Base-by-base conservation (phyloP, 2,329 filamentous ascomycete genomes). In the Sclerotinia subarctica region DNA sequence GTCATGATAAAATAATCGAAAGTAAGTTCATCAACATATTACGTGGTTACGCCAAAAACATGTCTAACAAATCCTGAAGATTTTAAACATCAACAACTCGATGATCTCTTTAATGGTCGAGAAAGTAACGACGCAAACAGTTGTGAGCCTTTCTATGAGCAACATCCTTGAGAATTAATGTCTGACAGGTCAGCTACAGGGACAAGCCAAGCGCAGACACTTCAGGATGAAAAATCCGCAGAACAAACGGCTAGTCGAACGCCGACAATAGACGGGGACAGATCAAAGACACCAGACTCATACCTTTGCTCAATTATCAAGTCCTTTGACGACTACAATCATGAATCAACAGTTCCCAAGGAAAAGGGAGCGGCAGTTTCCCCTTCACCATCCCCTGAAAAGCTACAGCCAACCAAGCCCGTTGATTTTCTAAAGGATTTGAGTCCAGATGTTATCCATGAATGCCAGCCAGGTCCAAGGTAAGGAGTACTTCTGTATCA, bases 401-500 rank as follows among this genome's bases (percentile, higher is more conserved):
- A 68, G 32, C 49, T 66, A 32, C 38, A 24, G 5, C 63, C 69
- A 26, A 67, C 57, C 19, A 49, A 68, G 38, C 66, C 69, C 53
- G n/a, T 68, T 24, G 69, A 72, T 29, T 70, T 72, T 35, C 26
- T 69, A 4, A 63, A 65, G 17, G 67, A 72, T 38, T 68, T 44
- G 32, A 63, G 57, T 21, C 65, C 57, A 19, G 58, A 53, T 38
- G 17, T 66, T 19, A 29, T 58, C n/a, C n/a, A 21, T 35, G 53
- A 66, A 19, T 15, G 11, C n/a, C 59, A 38, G 11, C 35, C 52
- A 47, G 44, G 11, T 26, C 52, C 54, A 47, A 44, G 44, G 64
- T 66, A 60, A 44, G 7, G 10, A 10, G 13, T 32, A 4, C 2
- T 56, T 29, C 2, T 15, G 49, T n/a, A 15, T 49, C 38, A 5